Evolutionary conservation across 306 rosid genomes (phyloP), one percentile per base, ranked within the genome.

Genomic region (Cyclanthera cordifolia): DNA sequence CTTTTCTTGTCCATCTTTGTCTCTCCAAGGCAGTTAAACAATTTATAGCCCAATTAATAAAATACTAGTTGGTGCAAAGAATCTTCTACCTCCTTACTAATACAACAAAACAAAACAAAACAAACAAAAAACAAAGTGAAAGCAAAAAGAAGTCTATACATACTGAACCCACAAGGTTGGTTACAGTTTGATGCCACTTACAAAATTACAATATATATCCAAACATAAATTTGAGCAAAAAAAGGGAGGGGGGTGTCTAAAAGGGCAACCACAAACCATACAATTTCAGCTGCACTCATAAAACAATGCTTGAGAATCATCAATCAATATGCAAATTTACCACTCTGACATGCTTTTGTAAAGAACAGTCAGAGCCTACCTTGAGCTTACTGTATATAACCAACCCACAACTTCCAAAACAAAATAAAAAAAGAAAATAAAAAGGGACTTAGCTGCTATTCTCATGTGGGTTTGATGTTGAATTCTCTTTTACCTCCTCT

Each of bases 401-500:
- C 45, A 58, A 28, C 41, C 65, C 69, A 37, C 69, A 63, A 39
- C 30, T 4, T 13, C 37, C 19, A 7, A 55, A 25, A 5, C 4
- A 10, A 53, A 53, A 53, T 3, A 11, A 3, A 72, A 19, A 28
- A 41, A n/a, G 4, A 32, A 23, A 53, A 7, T 4, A 53, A 10
- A 24, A 30, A 48, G 16, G 17, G 30, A 60, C 15, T 69, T 41
- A 48, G 66, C 41, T 69, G 12, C 53, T 74, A 21, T 7, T 57
- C 64, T 71, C 71, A 41, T 64, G 76, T 70, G 69, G 68, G 66
- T 61, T 66, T 52, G 15, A 64, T 28, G 78, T 79, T 50, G 60
- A 34, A 37, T 51, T 75, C 73, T 81, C 82, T 72, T 75, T 76
- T 72, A 79, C 54, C 54, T 79, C 85, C 58, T 45, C 66, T 68